Base-by-base conservation (phyloP, 1,284 basidiomycete genomes). In the Sparassis latifolia region DNA sequence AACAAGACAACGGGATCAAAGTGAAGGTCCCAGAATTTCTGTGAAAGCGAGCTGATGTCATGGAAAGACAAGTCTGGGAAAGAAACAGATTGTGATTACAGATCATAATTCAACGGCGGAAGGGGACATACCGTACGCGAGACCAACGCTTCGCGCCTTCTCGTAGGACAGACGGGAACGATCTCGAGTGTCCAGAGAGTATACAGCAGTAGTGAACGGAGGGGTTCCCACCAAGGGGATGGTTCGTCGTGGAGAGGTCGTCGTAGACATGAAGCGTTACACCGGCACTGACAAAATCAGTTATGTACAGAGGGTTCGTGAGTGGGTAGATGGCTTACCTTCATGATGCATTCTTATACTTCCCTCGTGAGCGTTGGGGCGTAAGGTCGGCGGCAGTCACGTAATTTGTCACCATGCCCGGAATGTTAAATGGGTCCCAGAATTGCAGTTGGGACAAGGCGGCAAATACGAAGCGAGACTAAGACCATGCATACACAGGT, bases 1-100 rank as follows among this genome's bases (percentile, higher is more conserved):
- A 72, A 45, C 4, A 57, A 48, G 6, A 62, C 53, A 33, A 71
- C 64, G 2, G 67, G 69, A 55, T 75, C 71, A n/a, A 56, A 59
- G 48, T 75, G 72, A 10, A 74, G 49, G 9, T 64, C 52, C 72
- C 72, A 76, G 53, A 71, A 77, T 48, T 68, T 68, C 20, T 60
- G 58, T 2, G 66, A 61, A 28, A 69, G 57, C 20, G 58, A 54
- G 20, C 66, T 52, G 5, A 74, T 49, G 50, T 73, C 72, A 27
- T 72, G 58, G 3, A 61, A 52, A 3, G 62, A 67, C 45, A 72
- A 55, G 35, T 52, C 69, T 72, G 55, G 32, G 39, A 20, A n/a
- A 12, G 32, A 37, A 46, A 10, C 20, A 20, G 20, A 20, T 20
- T 20, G 20, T 20, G 20, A 20, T 20, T 20, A 20, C 20, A 20